Percentiles rank a stretch among this genome's conserved stretches.
phyloP scores from a whole-genome alignment of 2,329 filamentous ascomycete genomes.

The Penicillium carneum region DNA sequence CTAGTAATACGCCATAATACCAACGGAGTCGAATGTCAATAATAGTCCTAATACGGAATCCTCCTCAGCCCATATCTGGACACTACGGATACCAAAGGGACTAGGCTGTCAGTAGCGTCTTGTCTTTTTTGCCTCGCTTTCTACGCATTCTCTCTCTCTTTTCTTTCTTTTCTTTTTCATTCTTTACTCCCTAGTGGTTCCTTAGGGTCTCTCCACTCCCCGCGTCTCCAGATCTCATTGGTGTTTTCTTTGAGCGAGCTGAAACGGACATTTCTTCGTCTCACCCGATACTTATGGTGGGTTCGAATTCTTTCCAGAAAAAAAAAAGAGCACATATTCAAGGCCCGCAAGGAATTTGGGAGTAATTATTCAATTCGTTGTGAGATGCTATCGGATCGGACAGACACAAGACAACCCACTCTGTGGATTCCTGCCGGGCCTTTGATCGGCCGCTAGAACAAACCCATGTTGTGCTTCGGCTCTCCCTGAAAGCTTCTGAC shows the following conservation, averaged over 20 bases:
- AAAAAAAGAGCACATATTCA: neutral
- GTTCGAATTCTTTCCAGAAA: neutral
- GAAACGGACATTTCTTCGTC: conserved; percentile 17
- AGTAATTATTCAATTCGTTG: conserved; percentile 16
- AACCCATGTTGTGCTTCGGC: conserved; percentile 26
- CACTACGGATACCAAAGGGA: conserved; percentile 7
- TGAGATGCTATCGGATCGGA: conserved; percentile 24
- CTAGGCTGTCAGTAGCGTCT: conserved; percentile 15
- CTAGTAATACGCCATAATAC: neutral
- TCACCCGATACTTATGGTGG: conserved; percentile 12
- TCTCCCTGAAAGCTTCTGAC: conserved; percentile 34
- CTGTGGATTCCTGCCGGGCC: conserved; percentile 34
- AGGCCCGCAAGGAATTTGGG: conserved; percentile 23
- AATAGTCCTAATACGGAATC: neutral
- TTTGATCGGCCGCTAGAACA: conserved; percentile 37
- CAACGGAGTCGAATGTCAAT: neutral
- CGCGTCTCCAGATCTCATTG: conserved; percentile 16
- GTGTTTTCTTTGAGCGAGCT: conserved; percentile 16
- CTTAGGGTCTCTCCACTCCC: conserved; percentile 26
- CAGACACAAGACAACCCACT: conserved; percentile 25
- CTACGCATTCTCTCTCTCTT: neutral
- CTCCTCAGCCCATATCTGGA: conserved; percentile 1
- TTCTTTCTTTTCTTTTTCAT: neutral
- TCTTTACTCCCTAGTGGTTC: conserved; percentile 11
- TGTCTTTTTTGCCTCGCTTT: neutral